Conservation (phyloP, 441 rosid species). For the Codiaeum variegatum region DNA sequence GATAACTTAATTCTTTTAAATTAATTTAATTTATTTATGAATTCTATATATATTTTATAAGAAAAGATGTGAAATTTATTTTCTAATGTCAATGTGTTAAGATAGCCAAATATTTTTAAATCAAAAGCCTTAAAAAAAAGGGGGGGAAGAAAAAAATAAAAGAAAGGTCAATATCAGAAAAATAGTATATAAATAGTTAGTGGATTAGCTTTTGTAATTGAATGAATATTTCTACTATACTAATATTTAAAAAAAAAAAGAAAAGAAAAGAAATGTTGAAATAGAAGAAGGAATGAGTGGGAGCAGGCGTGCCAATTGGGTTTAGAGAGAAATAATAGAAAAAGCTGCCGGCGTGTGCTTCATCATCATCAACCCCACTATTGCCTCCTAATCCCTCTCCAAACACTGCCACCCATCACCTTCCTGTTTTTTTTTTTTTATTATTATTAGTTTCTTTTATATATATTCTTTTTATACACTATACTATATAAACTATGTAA, state of each 20-base stretch:
- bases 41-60: too few species aligned
- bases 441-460: too few species aligned
- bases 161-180: conserved; percentile 36
- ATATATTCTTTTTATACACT: too few species aligned
- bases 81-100: too few species aligned
- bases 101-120: too few species aligned
- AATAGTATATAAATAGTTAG: conserved; percentile 45
- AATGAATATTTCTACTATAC: too few species aligned
- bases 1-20: too few species aligned
- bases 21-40: too few species aligned
- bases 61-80: too few species aligned
- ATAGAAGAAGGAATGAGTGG: conserved; percentile 37
- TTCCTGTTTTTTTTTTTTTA: too few species aligned
- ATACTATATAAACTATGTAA: too few species aligned
- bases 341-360: conserved; percentile 96
- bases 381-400: conserved; percentile 74
- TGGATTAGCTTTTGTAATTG: conserved; percentile 42
- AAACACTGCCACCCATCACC: conserved; percentile 72
- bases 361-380: conserved; percentile 58
- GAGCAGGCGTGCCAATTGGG: conserved; percentile 57
- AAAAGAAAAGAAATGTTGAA: conserved; percentile 13
- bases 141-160: conserved; percentile 26
- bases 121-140: conserved; percentile 29
- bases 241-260: not conserved
- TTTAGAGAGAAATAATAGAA: conserved; percentile 27